These are phyloP conservation scores for Cucurbita moschata DNA, from an alignment of 306 rosid species.

Conservation along the genomic window DNA sequence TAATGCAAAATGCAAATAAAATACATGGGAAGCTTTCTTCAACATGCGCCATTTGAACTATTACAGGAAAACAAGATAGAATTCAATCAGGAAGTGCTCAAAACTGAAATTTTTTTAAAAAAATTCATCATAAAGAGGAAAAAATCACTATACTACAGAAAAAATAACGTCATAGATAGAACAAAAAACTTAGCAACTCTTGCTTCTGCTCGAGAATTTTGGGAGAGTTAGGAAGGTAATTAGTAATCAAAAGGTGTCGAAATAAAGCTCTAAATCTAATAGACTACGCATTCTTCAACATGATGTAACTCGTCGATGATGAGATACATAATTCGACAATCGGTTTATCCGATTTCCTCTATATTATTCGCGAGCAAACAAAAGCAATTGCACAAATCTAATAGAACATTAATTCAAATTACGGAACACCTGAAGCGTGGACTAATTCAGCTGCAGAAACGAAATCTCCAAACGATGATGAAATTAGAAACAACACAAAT, in stretches of 20 bases:
- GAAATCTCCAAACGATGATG: neutral
- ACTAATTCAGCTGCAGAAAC: neutral
- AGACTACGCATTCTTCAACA: neutral
- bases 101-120: neutral
- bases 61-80: slow-evolving; percentile 17
- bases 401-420: neutral
- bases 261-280: neutral
- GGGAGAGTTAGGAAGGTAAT: neutral
- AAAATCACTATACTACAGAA: neutral
- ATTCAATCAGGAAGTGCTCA: slow-evolving; percentile 11
- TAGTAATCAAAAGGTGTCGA: neutral
- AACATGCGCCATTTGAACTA: slow-evolving; percentile 90
- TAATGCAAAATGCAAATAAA: slow-evolving; percentile 79
- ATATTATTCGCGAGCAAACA: too few species aligned
- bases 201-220: neutral
- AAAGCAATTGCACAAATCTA: neutral
- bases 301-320: neutral
- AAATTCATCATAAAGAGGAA: neutral
- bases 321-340: neutral
- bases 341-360: neutral
- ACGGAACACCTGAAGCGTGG: neutral
- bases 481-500: neutral
- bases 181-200: neutral
- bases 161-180: neutral
- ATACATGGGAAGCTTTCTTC: slow-evolving; percentile 93